A percentile compares a stretch with the other conserved stretches of the same genome.
These are phyloP conservation scores for Phytophthora syringae DNA, from an alignment of 352 stramenopile species.

Conservation along the genomic window DNA sequence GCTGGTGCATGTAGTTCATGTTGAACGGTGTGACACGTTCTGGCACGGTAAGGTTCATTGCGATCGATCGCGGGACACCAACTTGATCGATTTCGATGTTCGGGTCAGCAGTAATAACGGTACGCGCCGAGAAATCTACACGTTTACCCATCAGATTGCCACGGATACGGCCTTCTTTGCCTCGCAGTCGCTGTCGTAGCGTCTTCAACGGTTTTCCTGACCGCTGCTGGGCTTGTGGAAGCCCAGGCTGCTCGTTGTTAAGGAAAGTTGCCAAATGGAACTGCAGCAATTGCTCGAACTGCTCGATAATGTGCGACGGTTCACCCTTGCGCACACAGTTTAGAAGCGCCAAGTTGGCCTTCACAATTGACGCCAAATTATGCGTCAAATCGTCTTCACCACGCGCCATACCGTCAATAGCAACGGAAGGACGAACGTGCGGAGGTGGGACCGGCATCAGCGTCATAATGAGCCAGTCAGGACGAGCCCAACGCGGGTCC, in stretches of 20 bases:
- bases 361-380: conserved; percentile 98
- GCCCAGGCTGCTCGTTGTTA: conserved; percentile 97
- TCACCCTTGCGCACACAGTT: conserved; percentile 96
- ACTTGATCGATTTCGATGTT: conserved; percentile 99
- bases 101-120: conserved; percentile 99
- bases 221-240: conserved; percentile 96
- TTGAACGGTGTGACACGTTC: conserved; percentile 99
- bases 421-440: conserved; percentile 97
- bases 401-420: conserved; percentile 92
- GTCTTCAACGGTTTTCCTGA: conserved; percentile 98
- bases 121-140: conserved; percentile 99
- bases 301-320: conserved; percentile 95
- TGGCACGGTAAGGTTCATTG: conserved; percentile 98
- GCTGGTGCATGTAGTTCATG: conserved; percentile 93
- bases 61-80: conserved; percentile 97
- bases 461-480: conserved; percentile 99
- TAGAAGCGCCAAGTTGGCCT: conserved; percentile 96
- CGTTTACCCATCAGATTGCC: conserved; percentile 99
- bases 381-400: conserved; percentile 99
- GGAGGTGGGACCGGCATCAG: conserved; percentile 98
- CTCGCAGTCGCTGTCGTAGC: conserved; percentile 94
- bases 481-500: conserved; percentile 94
- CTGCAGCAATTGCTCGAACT: conserved; percentile 90
- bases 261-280: conserved; percentile 94
- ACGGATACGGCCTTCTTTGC: conserved; percentile 98